Base-by-base conservation (phyloP, 805 yeast genomes). In the Hanseniaspora pseudoguilliermondii region DNA sequence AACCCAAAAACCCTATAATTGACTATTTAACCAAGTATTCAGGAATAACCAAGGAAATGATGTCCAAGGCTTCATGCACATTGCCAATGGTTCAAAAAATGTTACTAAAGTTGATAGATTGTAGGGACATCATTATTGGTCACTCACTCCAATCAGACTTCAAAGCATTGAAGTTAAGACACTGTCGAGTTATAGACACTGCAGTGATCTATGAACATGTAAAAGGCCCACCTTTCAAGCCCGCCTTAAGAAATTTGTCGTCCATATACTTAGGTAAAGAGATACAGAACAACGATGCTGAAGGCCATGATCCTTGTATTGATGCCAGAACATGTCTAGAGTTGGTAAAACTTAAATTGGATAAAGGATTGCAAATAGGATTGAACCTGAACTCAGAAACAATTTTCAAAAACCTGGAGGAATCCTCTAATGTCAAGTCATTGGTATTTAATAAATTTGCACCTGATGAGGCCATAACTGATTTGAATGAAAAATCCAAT, bases 91-190 rank as follows among this genome's bases (percentile, higher is more conserved):
- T 87, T 2, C 97, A 89, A 65, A 58, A 73, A 1, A 71, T 75
- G 61, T 57, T 93, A 6, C 51, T 78, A 2, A 60, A 64, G 2
- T 61, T 76, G 1, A 71, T 91, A 2, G 69, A 74, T n/a, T 70
- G 78, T 7, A 69, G 72, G 18, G 97, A 89, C 65, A 74, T 82
- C 15, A 64, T 91, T 23, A 77, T 91, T 53, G 97, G 98, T 1
- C 98, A 91, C 66, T 91, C 97, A 0, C 71, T 91, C 34, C 91
- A 90, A 59, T 81, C 84, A 23, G 98, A 91, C 67, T 72, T 91
- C 49, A 73, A 75, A 11, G 95, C 82, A 2, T 68, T 93, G 64
- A 76, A 77, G 61, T 62, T 93, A 16, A 75, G 81, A 49, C 97
- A 91, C 65, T 83, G 86, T 1, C 73, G 69, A 16, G 75, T 90